Evolutionary conservation across 1,284 basidiomycete genomes (phyloP), one percentile per base, ranked within the genome.

Genomic region (Tranzscheliella williamsii): DNA sequence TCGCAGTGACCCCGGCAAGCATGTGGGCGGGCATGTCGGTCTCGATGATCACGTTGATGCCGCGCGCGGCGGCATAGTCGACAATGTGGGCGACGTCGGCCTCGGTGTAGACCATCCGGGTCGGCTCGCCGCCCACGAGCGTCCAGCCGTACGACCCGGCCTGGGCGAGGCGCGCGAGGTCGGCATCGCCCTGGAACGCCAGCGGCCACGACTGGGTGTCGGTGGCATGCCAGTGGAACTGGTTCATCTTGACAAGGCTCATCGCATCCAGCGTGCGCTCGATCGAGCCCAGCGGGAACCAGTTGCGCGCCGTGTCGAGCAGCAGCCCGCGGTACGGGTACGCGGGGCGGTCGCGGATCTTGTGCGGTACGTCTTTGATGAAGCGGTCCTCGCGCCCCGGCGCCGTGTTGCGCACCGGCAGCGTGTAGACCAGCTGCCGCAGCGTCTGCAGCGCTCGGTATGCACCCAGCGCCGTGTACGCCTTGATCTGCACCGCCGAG

Each of bases 21-120:
- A 88, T 90, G 76, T 91, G 89, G 15, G 88, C 89, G 1, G 89
- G 90, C 1, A 87, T 89, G 78, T 89, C 87, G 48, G 88, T 83
- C 77, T 70, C 82, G 30, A 87, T 79, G 38, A 90, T 80, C 26
- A 91, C 86, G 66, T 90, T 87, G 54, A 92, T 87, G 3, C 90
- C 90, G 24, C 86, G 84, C 20, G 82, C 83, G 30, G 83, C 87
- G 5, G 89, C 90, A 72, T 88, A 91, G 0, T 79, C 61, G 5
- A 89, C 81, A 45, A 93, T 83, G 22, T 84, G 80, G 27, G 81
- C 70, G 21, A 92, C 82, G 40, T 90, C 85, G 1, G 63, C 67
- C 2, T 82, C 75, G 2, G 81, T 83, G 78, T 91, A 93, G 0
- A 85, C 81, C 47, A 48, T 48, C 31, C 31, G 42, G 20, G 27